phyloP scores from a whole-genome alignment of 176 grass and related monocot species.

The Triticum monococcum region DNA sequence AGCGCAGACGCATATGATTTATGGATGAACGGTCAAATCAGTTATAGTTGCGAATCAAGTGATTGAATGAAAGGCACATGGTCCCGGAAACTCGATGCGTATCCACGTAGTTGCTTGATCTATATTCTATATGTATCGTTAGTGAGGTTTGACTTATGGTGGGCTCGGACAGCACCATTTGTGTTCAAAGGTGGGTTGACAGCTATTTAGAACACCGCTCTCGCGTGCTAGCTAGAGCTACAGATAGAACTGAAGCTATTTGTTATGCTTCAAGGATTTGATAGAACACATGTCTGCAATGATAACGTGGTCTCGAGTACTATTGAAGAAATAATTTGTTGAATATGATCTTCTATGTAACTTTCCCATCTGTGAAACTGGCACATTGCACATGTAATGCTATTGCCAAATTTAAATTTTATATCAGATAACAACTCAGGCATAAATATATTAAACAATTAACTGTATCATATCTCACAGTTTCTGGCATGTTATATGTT shows the following conservation, averaged over 20 bases:
- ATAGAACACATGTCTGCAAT: not conserved
- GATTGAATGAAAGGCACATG: not conserved
- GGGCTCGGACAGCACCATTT: not conserved
- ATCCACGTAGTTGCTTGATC: not conserved
- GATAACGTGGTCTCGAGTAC: not conserved
- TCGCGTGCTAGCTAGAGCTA: not conserved
- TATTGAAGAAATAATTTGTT: not conserved
- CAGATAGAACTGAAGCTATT: not conserved
- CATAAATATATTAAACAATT: not conserved
- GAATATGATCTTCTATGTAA: not conserved
- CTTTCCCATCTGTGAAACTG: not conserved
- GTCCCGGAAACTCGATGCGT: not conserved
- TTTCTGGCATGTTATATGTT: not conserved
- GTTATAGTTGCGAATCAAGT: not conserved
- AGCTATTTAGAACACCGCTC: not conserved
- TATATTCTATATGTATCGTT: not conserved
- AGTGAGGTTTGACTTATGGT: not conserved
- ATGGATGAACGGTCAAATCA: not conserved
- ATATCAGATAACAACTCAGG: not conserved
- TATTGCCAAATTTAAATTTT: not conserved
- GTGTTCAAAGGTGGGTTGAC: not conserved
- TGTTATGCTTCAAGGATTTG: not conserved
- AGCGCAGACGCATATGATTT: not conserved
- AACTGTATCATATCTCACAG: not conserved
- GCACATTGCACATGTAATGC: not conserved